Conservation (phyloP, 176 grass and related monocot genomes). For the Paspalum notatum region DNA sequence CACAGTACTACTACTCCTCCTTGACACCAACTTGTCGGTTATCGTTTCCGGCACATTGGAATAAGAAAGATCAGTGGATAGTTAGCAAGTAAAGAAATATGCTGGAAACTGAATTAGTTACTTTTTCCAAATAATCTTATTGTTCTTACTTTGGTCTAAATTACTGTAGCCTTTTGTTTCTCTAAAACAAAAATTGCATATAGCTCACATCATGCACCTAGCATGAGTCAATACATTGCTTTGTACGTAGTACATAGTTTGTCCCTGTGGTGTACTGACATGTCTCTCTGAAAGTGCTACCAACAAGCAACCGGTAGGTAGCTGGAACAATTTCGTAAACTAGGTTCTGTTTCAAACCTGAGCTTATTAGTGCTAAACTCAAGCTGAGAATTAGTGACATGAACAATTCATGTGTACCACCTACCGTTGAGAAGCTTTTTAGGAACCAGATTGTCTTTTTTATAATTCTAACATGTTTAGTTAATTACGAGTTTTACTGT, state of each 20-base stretch:
- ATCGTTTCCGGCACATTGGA: not conserved
- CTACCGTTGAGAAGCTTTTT: conserved; percentile 20
- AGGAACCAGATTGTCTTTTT: not conserved
- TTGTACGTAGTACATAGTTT: not conserved
- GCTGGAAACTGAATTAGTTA: not conserved
- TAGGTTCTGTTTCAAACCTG: not conserved
- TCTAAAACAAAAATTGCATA: not conserved
- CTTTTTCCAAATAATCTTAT: no score
- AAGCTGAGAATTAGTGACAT: not conserved
- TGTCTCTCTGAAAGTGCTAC: not conserved
- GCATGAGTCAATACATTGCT: not conserved
- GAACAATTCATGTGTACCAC: not conserved
- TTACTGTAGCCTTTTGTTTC: conserved; percentile 2
- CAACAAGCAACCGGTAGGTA: not conserved
- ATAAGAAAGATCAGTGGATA: not conserved
- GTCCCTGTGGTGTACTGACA: not conserved
- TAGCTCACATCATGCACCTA: not conserved
- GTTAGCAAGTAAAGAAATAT: not conserved
- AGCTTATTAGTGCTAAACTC: not conserved
- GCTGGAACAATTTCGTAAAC: not conserved
- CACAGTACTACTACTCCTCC: not conserved
- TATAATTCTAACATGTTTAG: not conserved
- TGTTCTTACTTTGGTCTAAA: not conserved
- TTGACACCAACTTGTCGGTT: not conserved
- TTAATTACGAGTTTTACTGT: not conserved